These are phyloP conservation scores for Diaporthe vaccinii DNA, from an alignment of 2,329 filamentous ascomycete genomes.

Conservation along the genomic window DNA sequence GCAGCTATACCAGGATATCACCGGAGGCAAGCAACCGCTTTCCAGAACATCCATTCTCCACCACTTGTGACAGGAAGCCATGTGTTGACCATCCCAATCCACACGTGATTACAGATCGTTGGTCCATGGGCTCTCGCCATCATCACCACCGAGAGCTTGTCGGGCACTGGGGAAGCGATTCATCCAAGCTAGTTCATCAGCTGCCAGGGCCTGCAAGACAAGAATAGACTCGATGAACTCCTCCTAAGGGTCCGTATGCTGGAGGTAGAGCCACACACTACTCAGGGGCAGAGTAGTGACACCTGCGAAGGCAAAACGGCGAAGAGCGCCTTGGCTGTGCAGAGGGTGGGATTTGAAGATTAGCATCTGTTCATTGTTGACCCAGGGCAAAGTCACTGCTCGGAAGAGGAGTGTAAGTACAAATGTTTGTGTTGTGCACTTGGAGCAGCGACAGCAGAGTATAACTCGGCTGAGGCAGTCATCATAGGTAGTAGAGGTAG, in stretches of 20 bases:
- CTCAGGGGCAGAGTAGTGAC: slow-evolving; percentile 47
- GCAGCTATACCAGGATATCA: neutral
- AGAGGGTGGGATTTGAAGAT: neutral
- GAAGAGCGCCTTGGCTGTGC: slow-evolving; percentile 47
- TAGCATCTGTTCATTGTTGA: slow-evolving; percentile 4
- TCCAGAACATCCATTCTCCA: neutral
- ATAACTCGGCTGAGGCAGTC: neutral
- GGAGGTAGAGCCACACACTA: slow-evolving; percentile 46
- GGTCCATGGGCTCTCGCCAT: neutral
- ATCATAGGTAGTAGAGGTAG: slow-evolving; percentile 5
- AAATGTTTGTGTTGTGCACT: slow-evolving; percentile 31
- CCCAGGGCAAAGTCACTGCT: slow-evolving; percentile 24
- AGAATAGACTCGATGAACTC: slow-evolving; percentile 4
- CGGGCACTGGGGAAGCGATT: neutral
- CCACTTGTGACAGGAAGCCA: neutral
- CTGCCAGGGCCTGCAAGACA: neutral
- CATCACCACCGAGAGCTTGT: neutral
- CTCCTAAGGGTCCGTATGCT: slow-evolving; percentile 28
- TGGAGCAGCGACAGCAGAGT: neutral
- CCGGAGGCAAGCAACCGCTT: neutral
- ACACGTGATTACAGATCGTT: neutral
- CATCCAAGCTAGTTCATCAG: neutral
- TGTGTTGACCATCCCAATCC: neutral
- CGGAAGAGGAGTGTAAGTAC: slow-evolving; percentile 40
- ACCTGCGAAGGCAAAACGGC: slow-evolving; percentile 50